Conservation (phyloP, 176 grass and related monocot species). For the Triticum dicoccoides region DNA sequence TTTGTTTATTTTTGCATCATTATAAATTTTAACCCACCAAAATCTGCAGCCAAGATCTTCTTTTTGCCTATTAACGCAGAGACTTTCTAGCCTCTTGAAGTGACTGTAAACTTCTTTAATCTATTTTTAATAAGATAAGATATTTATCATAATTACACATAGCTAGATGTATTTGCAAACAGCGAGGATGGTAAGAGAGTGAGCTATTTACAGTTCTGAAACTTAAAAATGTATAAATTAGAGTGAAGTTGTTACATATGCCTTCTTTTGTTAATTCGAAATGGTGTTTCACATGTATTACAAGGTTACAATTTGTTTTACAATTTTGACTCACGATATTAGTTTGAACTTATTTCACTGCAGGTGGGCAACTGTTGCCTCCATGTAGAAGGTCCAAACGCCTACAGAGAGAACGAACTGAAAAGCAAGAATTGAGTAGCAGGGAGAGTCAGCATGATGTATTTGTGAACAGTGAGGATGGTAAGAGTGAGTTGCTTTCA, state of each 20-base stretch:
- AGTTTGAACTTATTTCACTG: background rate
- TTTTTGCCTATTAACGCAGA: background rate
- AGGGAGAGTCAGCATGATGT: no score
- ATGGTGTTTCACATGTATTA: no score
- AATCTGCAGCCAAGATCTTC: background rate
- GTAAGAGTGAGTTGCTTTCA: background rate
- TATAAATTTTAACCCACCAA: background rate
- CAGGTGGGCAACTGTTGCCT: background rate
- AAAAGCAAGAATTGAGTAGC: background rate
- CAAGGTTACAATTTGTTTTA: background rate
- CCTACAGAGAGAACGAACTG: background rate
- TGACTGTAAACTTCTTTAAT: background rate
- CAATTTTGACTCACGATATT: background rate
- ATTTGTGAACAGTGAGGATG: background rate
- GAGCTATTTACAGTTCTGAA: background rate
- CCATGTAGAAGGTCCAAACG: constrained; percentile 26
- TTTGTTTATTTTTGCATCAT: background rate
- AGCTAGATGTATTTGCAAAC: background rate
- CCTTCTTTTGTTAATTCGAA: no score
- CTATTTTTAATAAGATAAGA: background rate
- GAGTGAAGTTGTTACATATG: background rate
- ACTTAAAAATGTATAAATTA: background rate
- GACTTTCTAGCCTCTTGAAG: background rate
- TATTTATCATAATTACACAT: background rate
- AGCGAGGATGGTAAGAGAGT: no score